Evolutionary conservation across 2,329 filamentous ascomycete genomes (phyloP), one percentile per base, ranked within the genome.

Genomic region (Scedosporium minutisporum): DNA sequence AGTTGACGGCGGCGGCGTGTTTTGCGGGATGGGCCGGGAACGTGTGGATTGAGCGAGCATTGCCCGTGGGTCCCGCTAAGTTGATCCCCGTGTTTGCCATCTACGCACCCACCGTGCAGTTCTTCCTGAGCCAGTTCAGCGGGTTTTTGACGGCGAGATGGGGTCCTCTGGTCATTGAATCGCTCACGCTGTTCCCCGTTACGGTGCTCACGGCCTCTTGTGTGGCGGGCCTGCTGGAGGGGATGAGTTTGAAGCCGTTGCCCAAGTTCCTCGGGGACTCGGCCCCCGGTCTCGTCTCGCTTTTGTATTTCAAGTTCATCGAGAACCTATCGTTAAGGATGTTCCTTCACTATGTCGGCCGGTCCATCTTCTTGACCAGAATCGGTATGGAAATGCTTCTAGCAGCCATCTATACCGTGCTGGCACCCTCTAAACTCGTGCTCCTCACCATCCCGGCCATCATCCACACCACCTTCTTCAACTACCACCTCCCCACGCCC

Each of bases 141-240:
- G 80, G 78, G 4, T 68, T 75, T 7, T 75, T 96, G 21, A 90
- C 90, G 0, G 85, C 87, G 16, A 77, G 81, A 6, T 83, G 83
- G 70, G 95, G 93, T 0, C 93, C 95, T 1, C 70, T 92, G 6
- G 71, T 91, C 62, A 93, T 88, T 0, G 91, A 96, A 71, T 71
- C 79, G 1, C 69, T 92, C 38, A 93, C 90, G 1, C 84, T 91
- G 69, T 85, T 89, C 62, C 89, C 89, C 1, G 71, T 92, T 29
- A 74, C 88, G 10, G 72, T 82, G n/a, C 69, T 90, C n/a, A 83
- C 86, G 2, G 80, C 86, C 4, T 82, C 85, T 29, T 82, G 81
- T 64, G 83, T 86, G 3, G 87, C 87, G 0, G 84, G 86, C 60
- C 75, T 86, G 46, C 76, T 93, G 53, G 87, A 92, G 58, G 76